Conservation (phyloP, 2,329 filamentous ascomycete genomes). For the Nothopassalora personata region DNA sequence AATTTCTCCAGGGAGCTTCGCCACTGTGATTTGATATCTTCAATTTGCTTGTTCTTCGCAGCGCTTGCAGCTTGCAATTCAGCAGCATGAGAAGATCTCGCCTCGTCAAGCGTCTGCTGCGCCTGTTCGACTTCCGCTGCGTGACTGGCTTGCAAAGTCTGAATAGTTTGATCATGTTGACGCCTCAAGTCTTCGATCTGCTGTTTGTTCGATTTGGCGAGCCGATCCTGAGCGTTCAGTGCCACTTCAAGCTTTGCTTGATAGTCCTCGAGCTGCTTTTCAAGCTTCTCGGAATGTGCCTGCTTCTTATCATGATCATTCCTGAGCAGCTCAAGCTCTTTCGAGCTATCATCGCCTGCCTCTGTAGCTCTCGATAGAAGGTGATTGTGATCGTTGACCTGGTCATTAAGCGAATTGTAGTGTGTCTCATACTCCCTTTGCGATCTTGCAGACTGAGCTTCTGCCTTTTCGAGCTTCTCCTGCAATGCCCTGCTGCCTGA, state of each 20-base stretch:
- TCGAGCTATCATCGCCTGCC: constrained; percentile 7
- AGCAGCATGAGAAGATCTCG: not conserved
- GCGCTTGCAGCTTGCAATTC: not conserved
- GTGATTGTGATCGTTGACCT: constrained; percentile 15
- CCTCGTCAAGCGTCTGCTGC: not conserved
- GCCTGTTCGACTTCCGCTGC: constrained; percentile 1
- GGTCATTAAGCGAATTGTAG: constrained; percentile 7
- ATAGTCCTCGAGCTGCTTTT: constrained; percentile 8
- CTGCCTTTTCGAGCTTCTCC: constrained; percentile 16
- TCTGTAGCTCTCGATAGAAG: constrained; percentile 9
- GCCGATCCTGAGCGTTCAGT: constrained; percentile 2
- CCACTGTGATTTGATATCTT: not conserved
- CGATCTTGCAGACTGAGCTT: constrained; percentile 5
- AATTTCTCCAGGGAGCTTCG: constrained; percentile 1
- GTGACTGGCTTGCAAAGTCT: constrained; percentile 2
- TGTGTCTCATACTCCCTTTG: constrained; percentile 5
- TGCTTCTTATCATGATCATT: constrained; percentile 9
- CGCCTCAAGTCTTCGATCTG: constrained; percentile 9
- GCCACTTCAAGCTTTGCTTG: constrained; percentile 8
- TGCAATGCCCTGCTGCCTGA: constrained; percentile 11
- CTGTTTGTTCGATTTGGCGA: not conserved
- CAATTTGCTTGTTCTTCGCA: not conserved
- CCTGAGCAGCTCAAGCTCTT: constrained; percentile 7
- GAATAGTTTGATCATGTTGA: constrained; percentile 6
- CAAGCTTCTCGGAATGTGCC: constrained; percentile 1